phyloP scores from a whole-genome alignment of 75 land plant species.

The Picea sitchensis region DNA sequence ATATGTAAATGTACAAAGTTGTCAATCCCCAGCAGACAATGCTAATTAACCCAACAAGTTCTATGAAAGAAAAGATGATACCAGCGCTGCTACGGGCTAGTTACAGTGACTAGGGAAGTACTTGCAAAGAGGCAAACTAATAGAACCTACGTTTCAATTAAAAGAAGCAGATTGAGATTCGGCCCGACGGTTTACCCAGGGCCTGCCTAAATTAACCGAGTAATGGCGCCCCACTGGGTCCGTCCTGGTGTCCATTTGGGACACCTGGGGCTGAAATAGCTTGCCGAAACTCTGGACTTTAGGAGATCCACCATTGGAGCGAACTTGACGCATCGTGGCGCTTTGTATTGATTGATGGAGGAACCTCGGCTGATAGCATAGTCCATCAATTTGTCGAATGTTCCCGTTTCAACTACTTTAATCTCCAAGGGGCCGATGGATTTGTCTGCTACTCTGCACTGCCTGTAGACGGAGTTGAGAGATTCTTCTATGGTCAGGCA shows the following conservation, averaged over 20 bases:
- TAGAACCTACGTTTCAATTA: too few species aligned
- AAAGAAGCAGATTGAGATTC: too few species aligned
- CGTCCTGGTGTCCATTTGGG: conserved; percentile 46
- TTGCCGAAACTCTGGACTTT: conserved; percentile 33
- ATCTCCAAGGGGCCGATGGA: conserved; percentile 47
- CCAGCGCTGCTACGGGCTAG: too few species aligned
- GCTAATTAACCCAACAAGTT: too few species aligned
- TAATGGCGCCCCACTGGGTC: background rate
- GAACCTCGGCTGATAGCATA: conserved; percentile 22
- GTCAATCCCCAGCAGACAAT: too few species aligned
- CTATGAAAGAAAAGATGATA: too few species aligned
- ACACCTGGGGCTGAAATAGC: conserved; percentile 54
- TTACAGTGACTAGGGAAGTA: too few species aligned
- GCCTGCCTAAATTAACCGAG: too few species aligned
- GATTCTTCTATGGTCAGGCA: conserved; percentile 27
- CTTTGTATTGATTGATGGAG: conserved; percentile 84
- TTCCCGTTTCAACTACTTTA: conserved; percentile 28
- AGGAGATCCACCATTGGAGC: conserved; percentile 62
- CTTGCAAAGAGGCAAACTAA: too few species aligned
- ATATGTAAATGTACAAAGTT: too few species aligned
- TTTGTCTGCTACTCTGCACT: conserved; percentile 13
- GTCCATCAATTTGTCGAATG: conserved; percentile 32
- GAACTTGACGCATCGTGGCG: conserved; percentile 62
- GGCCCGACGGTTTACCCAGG: too few species aligned
- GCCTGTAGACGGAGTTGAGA: conserved; percentile 24